phyloP scores from a whole-genome alignment of 352 stramenopile genomes.

The Pythium grandisporangium region DNA sequence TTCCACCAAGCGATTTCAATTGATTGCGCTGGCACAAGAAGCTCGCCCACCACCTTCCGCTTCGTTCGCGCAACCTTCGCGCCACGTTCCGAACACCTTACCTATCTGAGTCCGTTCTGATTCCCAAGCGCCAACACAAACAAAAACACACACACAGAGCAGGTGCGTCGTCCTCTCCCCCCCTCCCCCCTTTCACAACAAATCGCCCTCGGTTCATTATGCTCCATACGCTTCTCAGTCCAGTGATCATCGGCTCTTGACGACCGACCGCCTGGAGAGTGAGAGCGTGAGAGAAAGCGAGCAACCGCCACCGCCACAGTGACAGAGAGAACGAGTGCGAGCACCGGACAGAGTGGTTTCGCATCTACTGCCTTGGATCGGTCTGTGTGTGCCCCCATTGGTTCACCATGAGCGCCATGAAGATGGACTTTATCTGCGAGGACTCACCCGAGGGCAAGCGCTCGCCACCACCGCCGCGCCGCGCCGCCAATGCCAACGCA shows the following conservation, averaged over 20 bases:
- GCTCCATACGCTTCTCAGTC: slow-evolving; percentile 14
- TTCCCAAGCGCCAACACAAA: too few species aligned
- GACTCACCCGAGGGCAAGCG: slow-evolving; percentile 21
- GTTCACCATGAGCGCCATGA: slow-evolving; percentile 70
- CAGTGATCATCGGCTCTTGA: too few species aligned
- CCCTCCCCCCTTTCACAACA: slow-evolving; percentile 10
- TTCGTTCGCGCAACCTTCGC: slow-evolving; percentile 6
- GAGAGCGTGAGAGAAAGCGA: too few species aligned
- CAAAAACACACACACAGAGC: neutral
- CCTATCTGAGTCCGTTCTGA: too few species aligned
- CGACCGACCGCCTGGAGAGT: too few species aligned
- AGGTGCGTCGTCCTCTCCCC: slow-evolving; percentile 9
- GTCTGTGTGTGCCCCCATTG: too few species aligned
- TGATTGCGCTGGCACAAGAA: neutral
- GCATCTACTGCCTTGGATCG: too few species aligned
- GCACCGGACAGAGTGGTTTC: too few species aligned
- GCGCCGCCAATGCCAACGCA: slow-evolving; percentile 12
- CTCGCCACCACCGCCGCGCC: neutral
- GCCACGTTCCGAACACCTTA: slow-evolving; percentile 5
- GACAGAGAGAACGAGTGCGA: too few species aligned
- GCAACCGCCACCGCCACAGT: too few species aligned
- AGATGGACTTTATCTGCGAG: slow-evolving; percentile 79
- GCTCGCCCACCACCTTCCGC: too few species aligned
- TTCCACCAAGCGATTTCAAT: too few species aligned
- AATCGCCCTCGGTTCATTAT: slow-evolving; percentile 24